Evolutionary conservation across 768 basidiomycete genomes (phyloP), one percentile per base, ranked within the genome.

Genomic region (Suillus luteus): DNA sequence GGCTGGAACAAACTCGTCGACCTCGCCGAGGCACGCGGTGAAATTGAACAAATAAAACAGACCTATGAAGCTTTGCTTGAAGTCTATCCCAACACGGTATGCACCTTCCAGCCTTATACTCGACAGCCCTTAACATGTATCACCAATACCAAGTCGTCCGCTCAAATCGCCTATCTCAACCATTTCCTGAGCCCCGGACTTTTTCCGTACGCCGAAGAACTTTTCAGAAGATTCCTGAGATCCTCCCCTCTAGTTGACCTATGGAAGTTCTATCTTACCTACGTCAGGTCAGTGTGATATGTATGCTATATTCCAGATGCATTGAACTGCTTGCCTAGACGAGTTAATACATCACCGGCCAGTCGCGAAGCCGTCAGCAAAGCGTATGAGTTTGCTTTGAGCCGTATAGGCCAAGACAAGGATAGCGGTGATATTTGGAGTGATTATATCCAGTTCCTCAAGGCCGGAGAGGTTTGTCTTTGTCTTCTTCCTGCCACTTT

Each of bases 351-450:
- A n/a, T 85, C 83, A 33, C 85, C 90, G 0, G 76, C 79, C 38
- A 86, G 89, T 51, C 86, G 95, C 62, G 89, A 93, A 48, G 86
- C 84, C 19, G 86, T 99, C 65, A 86, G 87, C 46, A 90, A 92
- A 69, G 92, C 95, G 14, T 99, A 95, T 73, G 96, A 99, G 73
- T 97, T 93, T 71, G 95, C 95, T 0, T 81, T 99, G 60, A 88
- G 86, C 68, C 86, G 95, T 66, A 87, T 97, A 54, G 95, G 95
- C 19, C 89, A 92, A 73, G 96, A 99, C 77, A 91, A 93, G 69
- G 93, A 96, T 65, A 91, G 92, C 61, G 93, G 91, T 10, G 88
- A 91, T 61, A 93, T 99, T 43, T 99, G 96, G 96, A 84, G 80
- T 63, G 96, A 99, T 70, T 99, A 96, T 71, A 91, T 99, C 71